Base-by-base conservation (phyloP, 1,284 basidiomycete genomes). In the Cryptococcus maquisensis region DNA sequence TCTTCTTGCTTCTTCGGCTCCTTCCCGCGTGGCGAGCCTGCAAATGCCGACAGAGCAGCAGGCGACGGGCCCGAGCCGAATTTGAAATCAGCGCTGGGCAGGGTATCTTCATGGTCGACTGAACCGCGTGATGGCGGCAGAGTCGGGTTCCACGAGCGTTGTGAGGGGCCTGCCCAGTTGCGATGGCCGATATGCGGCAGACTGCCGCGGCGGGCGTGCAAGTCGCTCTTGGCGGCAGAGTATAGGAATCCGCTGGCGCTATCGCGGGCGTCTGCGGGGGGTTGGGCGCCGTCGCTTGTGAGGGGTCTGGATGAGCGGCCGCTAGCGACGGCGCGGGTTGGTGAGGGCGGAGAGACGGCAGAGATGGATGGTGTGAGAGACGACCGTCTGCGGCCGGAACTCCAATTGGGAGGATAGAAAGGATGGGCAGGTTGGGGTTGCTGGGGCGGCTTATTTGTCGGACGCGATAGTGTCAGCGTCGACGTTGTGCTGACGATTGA, bases 151-250 rank as follows among this genome's bases (percentile, higher is more conserved):
- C 64, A 70, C 1, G 43, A 41, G 6, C 54, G 16, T 2, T 45
- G 49, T 9, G 24, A 38, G 21, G 60, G 63, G 9, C 64, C 64
- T 12, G 54, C 54, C 63, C 66, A 68, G 3, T 59, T 61, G 6
- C 67, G 63, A 26, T 68, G 66, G 10, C 66, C 61, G 10, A 72
- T 46, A n/a, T 74, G 72, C 20, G 72, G 72, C 49, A 74, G 42
- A 45, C 68, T 71, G 21, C 72, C 69, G 37, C 72, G 57, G 39
- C 72, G 55, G 3, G 49, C 56, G 41, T 57, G 35, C 5, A n/a
- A 5, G 7, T 32, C 44, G 24, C 24, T 21, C 32, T 48, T 48
- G 26, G 18, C 35, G 12, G 53, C 1, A 32, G 36, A 41, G 10
- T 36, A 46, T 13, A 9, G 52, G 39, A 23, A 23, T 24, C 48